Evolutionary conservation across 2,329 filamentous ascomycete species (phyloP), one percentile per base, ranked within the genome.

Genomic region (Colletotrichum godetiae): DNA sequence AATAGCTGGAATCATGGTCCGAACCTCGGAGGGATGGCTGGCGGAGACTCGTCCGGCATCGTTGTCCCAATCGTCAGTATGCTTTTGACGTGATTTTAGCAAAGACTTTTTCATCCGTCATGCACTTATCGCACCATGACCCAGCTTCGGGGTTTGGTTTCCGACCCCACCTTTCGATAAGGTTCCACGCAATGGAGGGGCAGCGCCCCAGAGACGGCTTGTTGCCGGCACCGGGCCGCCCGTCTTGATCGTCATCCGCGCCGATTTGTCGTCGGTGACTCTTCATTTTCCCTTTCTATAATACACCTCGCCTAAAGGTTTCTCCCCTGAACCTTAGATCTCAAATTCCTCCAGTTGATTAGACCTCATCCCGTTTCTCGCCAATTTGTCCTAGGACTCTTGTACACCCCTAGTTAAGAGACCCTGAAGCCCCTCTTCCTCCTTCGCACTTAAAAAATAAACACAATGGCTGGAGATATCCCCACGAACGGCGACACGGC

Each of bases 111-210:
- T 33, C 31, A 57, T 24, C 55, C n/a, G 29, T 11, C 66, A 69
- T 75, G 73, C 66, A 70, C 35, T 64, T 33, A 65, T 70, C 60
- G 62, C 73, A 57, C 66, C 70, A 75, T 62, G 70, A 68, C 71
- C 73, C 73, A 74, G 61, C 57, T 73, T 70, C 70, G 60, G 67
- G 60, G 27, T 73, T 70, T 73, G 67, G 31, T 69, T 19, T 57
- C 19, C 31, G 35, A 60, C 71, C 71, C 71, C 67, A 71, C 71
- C 71, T 66, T 57, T 31, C 31, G 37, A 49, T 70, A 49, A 49
- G 42, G 42, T 49, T 49, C 42, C 42, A 64, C 33, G 60, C 56
- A 70, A 73, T 61, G 46, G 67, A 71, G 60, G 71, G 71, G 70
- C 67, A 73, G 53, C 64, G 27, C 10, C 42, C 60, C 67, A 70